Conservation (phyloP, 768 basidiomycete species). For the Leccinum aurantiacum region DNA sequence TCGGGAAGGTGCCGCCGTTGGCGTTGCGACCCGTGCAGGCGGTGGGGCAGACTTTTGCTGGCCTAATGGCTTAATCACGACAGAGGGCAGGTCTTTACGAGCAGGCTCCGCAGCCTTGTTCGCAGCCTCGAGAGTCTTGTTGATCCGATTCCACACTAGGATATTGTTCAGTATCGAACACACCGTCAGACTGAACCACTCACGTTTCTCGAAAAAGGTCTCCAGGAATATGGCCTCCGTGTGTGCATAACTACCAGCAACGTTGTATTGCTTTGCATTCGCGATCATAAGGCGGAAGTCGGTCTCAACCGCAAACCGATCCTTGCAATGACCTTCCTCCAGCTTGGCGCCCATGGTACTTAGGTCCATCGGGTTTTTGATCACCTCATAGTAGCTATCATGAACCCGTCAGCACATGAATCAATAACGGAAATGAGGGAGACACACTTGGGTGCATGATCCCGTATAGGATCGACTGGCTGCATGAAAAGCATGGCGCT, state of each 20-base stretch:
- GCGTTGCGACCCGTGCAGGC: constrained; percentile 8
- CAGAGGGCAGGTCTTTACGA: constrained; percentile 26
- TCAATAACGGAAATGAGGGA: constrained; percentile 1
- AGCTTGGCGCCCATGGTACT: constrained; percentile 86
- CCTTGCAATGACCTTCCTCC: constrained; percentile 80
- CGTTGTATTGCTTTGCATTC: constrained; percentile 88
- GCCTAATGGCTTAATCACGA: constrained; percentile 25
- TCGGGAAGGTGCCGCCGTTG: constrained; percentile 17
- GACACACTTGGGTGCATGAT: constrained; percentile 78
- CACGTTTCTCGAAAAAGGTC: constrained; percentile 82
- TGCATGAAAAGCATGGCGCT: constrained; percentile 73
- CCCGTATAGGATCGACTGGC: constrained; percentile 95
- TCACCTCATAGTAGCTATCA: constrained; percentile 81
- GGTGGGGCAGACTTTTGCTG: constrained; percentile 19
- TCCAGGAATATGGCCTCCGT: constrained; percentile 77
- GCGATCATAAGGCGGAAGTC: constrained; percentile 87
- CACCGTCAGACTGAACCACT: constrained; percentile 30
- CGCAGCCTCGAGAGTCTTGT: constrained; percentile 74
- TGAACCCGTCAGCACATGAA: not conserved
- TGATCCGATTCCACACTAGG: constrained; percentile 84
- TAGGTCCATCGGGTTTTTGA: constrained; percentile 94
- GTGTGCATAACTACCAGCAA: constrained; percentile 65
- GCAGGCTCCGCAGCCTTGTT: constrained; percentile 42
- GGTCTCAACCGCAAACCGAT: constrained; percentile 77
- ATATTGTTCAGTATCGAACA: constrained; percentile 8